Conservation (phyloP, 306 rosid species). For the Cucumis melo region DNA sequence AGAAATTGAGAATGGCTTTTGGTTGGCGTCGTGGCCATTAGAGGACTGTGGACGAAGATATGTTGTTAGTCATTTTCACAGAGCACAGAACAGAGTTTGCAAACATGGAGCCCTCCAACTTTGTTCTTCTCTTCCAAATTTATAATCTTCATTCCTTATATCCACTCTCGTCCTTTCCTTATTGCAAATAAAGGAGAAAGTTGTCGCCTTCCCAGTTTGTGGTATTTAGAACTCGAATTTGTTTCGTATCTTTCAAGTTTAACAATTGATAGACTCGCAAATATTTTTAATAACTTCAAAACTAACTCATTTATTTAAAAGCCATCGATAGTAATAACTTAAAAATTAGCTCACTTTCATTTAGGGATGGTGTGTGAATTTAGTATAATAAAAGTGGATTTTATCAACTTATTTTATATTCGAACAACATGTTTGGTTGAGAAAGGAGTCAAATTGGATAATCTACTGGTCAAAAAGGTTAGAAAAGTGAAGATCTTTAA, state of each 20-base stretch:
- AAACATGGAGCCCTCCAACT: not conserved
- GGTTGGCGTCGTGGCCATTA: not conserved
- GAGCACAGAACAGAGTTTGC: not conserved
- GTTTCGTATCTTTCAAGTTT: not conserved
- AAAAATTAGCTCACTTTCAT: no score
- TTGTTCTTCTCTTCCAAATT: not conserved
- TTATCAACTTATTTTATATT: not conserved
- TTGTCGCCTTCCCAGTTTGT: not conserved
- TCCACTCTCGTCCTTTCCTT: not conserved
- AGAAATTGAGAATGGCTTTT: not conserved
- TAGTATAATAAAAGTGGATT: no score
- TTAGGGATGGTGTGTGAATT: no score
- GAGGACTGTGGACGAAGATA: not conserved
- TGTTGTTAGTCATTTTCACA: not conserved
- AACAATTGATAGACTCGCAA: no score
- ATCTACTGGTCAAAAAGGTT: not conserved
- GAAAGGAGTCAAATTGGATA: not conserved
- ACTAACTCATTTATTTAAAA: no score
- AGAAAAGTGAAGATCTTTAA: not conserved
- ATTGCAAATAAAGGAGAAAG: not conserved
- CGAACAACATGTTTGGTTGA: not conserved
- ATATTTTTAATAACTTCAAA: no score
- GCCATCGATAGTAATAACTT: no score
- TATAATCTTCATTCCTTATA: not conserved
- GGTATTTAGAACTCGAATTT: not conserved